Evolutionary conservation across 83 land plant genomes (phyloP), one percentile per base, ranked within the genome.

Genomic region (Isoetes engelmannii): DNA sequence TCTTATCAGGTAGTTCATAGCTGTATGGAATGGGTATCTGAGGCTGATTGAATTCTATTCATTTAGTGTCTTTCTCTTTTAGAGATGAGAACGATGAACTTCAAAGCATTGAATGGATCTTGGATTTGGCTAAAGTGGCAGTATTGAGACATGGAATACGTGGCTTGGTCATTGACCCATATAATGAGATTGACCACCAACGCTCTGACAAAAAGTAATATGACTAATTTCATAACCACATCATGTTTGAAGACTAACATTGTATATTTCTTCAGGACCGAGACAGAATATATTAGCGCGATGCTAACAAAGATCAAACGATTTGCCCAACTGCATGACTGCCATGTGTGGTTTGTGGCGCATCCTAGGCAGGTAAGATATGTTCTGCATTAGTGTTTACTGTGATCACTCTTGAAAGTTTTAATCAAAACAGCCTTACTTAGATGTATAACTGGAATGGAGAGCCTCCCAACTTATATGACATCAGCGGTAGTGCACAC

Each of bases 321-420:
- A 8, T 95, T 95, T 79, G 99, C 99, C 37, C 97, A 91, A 63
- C 93, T 86, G 78, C 87, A 95, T 70, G 72, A 83, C 21, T 95
- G 99, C 58, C 99, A 95, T 68, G 99, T 95, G 48, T 95, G 99
- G 99, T 95, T 95, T 82, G 99, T 95, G 15, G 99, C 97, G 12
- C 99, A 95, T 80, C 99, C 99, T 19, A 83, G 82, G 80, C 97
- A 88, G 92, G 97, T 91, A 74, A 49, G 45, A 28, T 28, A 28
- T 28, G 37, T 28, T 28, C 37, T 28, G 37, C 37, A 28, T 28
- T 28, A 28, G 37, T 28, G 37, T 28, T 28, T 28, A 28, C 37
- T 28, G 37, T 2, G 0, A 28, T 28, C 37, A 28, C 1, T 28
- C 37, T 28, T 28, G 37, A 28, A 28, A 28, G 0, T 28, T 28